Conservation (phyloP, 139 green algal genomes). For the Cymbomonas tetramitiformis region DNA sequence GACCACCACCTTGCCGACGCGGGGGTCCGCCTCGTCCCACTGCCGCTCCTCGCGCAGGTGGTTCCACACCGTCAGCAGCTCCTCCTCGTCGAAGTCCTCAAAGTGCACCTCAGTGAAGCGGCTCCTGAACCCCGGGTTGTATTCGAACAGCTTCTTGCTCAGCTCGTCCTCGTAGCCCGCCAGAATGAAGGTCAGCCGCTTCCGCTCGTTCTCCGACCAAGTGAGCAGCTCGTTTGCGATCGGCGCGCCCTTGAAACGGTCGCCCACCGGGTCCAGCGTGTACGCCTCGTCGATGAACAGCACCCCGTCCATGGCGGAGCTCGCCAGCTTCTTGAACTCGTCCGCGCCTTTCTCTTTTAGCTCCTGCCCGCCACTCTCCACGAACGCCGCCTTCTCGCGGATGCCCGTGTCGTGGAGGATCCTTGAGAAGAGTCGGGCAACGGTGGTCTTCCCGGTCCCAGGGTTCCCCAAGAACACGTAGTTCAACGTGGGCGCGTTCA, state of each 20-base stretch:
- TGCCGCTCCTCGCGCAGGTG: too few relatives aligned
- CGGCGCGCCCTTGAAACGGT: background rate
- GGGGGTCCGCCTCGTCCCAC: too few relatives aligned
- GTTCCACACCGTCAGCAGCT: too few relatives aligned
- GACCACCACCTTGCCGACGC: too few relatives aligned
- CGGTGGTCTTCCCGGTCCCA: constrained; percentile 5
- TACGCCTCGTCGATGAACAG: background rate
- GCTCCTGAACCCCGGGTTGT: too few relatives aligned
- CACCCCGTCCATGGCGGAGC: background rate
- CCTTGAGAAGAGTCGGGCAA: background rate
- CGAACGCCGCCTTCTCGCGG: background rate
- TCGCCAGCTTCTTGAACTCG: too few relatives aligned
- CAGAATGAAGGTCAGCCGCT: background rate
- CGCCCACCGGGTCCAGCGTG: background rate
- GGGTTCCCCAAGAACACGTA: background rate
- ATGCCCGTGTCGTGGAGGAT: background rate
- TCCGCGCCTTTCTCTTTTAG: too few relatives aligned
- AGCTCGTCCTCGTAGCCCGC: background rate
- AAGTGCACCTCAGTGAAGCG: background rate
- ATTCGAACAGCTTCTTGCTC: background rate
- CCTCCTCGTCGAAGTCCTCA: background rate
- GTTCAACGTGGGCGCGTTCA: too few relatives aligned
- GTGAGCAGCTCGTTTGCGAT: background rate
- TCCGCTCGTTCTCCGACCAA: background rate
- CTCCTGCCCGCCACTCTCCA: background rate